Evolutionary conservation across 805 yeast species (phyloP), one percentile per base, ranked within the genome.

Genomic region (Candida alai): DNA sequence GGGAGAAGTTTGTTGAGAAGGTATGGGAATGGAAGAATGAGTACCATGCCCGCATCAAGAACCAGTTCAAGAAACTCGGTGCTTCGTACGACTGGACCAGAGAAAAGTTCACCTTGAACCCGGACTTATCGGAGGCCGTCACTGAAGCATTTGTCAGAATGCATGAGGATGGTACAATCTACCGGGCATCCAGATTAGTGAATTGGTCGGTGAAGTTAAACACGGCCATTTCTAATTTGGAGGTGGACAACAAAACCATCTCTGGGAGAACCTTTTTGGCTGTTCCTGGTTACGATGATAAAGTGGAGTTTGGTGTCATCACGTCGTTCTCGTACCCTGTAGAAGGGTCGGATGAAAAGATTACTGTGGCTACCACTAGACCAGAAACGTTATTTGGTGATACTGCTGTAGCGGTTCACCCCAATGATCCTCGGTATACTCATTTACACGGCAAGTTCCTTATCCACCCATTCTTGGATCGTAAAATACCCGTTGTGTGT

Each of bases 21-120:
- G 96, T 93, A 19, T 93, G 97, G 97, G 95, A 87, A 49, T 93
- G 98, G 98, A 93, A 93, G 60, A 94, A 88, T 43, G 88, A 83
- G 41, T 93, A 93, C 67, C 97, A 93, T 50, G 61, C 60, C 37
- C 82, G 84, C 52, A 93, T 93, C 61, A 85, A 84, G 68, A 58
- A 71, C 45, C 98, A 93, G 68, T 77, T 90, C 56, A 69, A 78
- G 60, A 78, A 78, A 43, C 73, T 93, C 56, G 98, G 98, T 60
- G 96, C 97, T 18, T 93, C 98, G 13, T 93, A 88, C 53, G 97
- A 89, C 59, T 93, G 97, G 97, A 58, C 74, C 23, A 80, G 90
- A 57, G 98, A 93, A 67, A 95, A 87, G 8, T 93, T 93, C 70
- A 89, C 98, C 26, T 69, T 93, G 56, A 83, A 81, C 58, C 94